Conservation (phyloP, 345 rosid species). For the Rhizophora mangle region DNA sequence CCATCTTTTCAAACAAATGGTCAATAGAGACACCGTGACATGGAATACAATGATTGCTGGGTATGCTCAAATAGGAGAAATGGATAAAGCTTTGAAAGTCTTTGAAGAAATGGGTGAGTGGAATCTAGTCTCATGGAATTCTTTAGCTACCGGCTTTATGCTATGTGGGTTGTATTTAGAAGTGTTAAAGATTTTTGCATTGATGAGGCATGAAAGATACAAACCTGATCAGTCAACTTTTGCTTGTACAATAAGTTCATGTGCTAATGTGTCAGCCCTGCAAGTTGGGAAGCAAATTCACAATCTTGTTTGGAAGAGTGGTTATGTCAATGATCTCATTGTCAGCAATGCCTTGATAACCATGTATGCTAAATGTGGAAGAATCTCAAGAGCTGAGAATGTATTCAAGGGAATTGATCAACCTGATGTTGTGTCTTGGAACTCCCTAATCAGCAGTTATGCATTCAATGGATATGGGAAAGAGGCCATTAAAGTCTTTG, state of each 20-base stretch:
- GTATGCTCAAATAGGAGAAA: constrained; percentile 35
- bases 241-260: constrained; percentile 67
- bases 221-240: constrained; percentile 68
- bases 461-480: constrained; percentile 37
- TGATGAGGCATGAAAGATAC: constrained; percentile 56
- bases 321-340: constrained; percentile 17
- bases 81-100: constrained; percentile 26
- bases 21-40: constrained; percentile 33
- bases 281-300: constrained; percentile 40
- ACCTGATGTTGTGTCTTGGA: constrained; percentile 39
- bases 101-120: constrained; percentile 45
- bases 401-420: constrained; percentile 21
- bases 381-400: constrained; percentile 19
- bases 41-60: constrained; percentile 49
- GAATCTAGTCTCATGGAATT: constrained; percentile 76
- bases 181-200: constrained; percentile 48
- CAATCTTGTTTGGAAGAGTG: constrained; percentile 21
- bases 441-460: constrained; percentile 40
- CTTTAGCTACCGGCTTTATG: constrained; percentile 61
- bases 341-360: constrained; percentile 26
- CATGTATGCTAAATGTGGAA: constrained; percentile 45
- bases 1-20: constrained; percentile 29
- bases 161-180: constrained; percentile 52
- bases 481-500: constrained; percentile 34
- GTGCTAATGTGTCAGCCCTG: constrained; percentile 55